Conservation (phyloP, 768 basidiomycete genomes). For the Aureoboletus auriporus region DNA sequence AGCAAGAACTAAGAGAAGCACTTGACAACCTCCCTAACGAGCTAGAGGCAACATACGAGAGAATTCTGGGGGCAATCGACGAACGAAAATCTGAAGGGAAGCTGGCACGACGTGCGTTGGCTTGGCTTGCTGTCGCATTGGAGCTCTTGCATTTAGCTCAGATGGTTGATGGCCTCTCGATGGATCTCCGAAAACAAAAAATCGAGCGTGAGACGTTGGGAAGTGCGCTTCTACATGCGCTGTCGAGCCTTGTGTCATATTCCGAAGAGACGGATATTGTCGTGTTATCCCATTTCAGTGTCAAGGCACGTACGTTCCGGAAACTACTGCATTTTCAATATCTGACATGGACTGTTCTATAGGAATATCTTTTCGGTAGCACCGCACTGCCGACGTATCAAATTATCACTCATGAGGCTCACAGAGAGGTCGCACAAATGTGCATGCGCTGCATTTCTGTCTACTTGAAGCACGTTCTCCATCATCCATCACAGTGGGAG, state of each 20-base stretch:
- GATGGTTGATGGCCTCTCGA: background rate
- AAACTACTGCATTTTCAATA: background rate
- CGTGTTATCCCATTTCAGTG: background rate
- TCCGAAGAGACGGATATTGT: background rate
- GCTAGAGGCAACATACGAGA: constrained; percentile 2
- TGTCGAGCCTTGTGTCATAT: constrained; percentile 2
- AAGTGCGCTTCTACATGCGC: background rate
- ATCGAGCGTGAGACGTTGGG: background rate
- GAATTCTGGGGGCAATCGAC: background rate
- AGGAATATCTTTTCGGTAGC: constrained; percentile 3
- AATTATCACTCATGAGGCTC: background rate
- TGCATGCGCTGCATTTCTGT: background rate
- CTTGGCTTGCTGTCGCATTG: background rate
- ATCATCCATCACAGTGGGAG: constrained; percentile 2
- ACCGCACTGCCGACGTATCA: background rate
- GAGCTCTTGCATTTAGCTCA: background rate
- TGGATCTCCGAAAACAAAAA: background rate
- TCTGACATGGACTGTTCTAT: background rate
- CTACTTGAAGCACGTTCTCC: background rate
- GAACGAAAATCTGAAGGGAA: background rate
- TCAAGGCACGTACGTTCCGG: background rate
- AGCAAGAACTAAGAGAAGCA: background rate
- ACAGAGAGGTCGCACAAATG: background rate
- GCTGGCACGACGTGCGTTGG: background rate
- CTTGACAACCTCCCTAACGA: background rate